Evolutionary conservation across 2,329 filamentous ascomycete genomes (phyloP), one percentile per base, ranked within the genome.

Genomic region (Thelonectria discophora): DNA sequence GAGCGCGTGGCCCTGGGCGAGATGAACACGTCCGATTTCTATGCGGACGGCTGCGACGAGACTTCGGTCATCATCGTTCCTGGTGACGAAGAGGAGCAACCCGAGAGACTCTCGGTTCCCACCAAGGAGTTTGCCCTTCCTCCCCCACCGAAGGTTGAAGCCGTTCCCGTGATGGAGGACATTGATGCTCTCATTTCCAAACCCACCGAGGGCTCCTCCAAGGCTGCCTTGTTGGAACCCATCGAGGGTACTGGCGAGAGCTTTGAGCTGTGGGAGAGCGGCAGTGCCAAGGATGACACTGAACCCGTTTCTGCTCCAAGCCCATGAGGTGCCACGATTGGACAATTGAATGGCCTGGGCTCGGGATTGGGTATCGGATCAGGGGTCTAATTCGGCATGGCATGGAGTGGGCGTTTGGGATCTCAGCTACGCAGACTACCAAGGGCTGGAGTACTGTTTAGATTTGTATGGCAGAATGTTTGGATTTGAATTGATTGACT

Each of bases 261-360:
- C 72, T 87, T 91, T 69, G 87, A 90, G 69, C 81, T 92, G 15
- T 91, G 89, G 88, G 89, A 91, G 75, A 91, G 88, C 71, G 84
- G 82, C 24, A 90, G 87, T 74, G 83, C 84, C 24, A 85, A 86
- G 65, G 89, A 87, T 49, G 88, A 86, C 58, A 70, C 75, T 1
- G 82, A 83, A 59, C 56, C 62, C n/a, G 48, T 51, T 46, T 48
- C 51, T 40, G 54, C 58, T 17, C 58, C 66, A 1, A 71, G 66
- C 49, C 74, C 72, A 65, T 74, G 40, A 59, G 58, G 27, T 15
- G 43, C 37, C 50, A 48, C 30, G 61, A 65, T 51, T 63, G 60
- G 51, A 40, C 20, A 60, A 63, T 45, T 48, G 27, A 27, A 61
- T 55, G 55, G 40, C 32, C 39, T 24, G 32, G 50, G 46, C 52